These are phyloP conservation scores for Exophiala oligosperma DNA, from an alignment of 2,329 filamentous ascomycete species.

Conservation along the genomic window DNA sequence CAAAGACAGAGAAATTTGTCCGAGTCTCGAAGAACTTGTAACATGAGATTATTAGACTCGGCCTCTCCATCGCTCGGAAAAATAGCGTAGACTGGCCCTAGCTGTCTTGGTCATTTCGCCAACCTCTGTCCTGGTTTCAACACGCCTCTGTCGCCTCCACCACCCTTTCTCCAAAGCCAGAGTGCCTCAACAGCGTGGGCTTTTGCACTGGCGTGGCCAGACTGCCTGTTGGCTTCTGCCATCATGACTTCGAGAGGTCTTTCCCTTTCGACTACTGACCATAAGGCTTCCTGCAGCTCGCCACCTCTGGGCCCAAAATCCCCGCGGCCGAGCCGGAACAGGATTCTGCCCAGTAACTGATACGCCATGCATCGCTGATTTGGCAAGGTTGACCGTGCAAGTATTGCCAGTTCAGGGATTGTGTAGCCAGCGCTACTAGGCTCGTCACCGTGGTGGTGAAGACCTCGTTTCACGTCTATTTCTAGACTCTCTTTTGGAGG, in stretches of 20 bases:
- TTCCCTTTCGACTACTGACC: conserved; percentile 75
- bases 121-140: conserved; percentile 35
- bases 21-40: too few species aligned
- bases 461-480: conserved; percentile 73
- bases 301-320: conserved; percentile 64
- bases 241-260: conserved; percentile 74
- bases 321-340: conserved; percentile 79
- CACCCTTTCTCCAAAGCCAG: conserved; percentile 74
- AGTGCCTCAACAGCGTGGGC: conserved; percentile 86
- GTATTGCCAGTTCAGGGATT: conserved; percentile 76
- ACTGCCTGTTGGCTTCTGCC: conserved; percentile 68
- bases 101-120: conserved; percentile 15
- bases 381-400: conserved; percentile 78
- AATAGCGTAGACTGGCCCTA: neutral
- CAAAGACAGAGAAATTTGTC: too few species aligned
- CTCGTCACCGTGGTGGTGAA: conserved; percentile 91
- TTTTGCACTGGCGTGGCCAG: conserved; percentile 74
- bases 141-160: conserved; percentile 51
- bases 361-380: conserved; percentile 89
- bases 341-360: conserved; percentile 81
- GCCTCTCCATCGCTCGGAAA: too few species aligned
- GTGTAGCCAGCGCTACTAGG: conserved; percentile 96
- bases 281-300: conserved; percentile 74
- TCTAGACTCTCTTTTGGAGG: conserved; percentile 72
- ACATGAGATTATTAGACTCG: too few species aligned